Evolutionary conservation across 2,329 filamentous ascomycete genomes (phyloP), one percentile per base, ranked within the genome.

Genomic region (Trichoderma koningii): DNA sequence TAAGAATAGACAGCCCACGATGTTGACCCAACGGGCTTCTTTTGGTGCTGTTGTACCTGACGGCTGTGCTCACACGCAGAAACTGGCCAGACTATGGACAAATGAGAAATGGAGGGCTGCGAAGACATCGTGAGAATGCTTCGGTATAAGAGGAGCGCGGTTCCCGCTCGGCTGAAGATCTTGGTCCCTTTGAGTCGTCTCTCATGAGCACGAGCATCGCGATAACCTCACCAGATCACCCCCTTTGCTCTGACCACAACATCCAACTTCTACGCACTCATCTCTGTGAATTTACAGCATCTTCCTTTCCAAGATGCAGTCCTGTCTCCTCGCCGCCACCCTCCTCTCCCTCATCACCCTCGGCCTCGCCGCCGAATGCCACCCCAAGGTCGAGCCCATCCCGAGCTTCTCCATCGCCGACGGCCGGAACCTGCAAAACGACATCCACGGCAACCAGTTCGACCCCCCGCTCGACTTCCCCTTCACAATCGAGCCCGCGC

Each of bases 381-480:
- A 42, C 45, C 15, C 45, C n/a, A 41, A 51, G 6, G 30, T 26
- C 0, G 56, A 51, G 5, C 34, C 56, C 45, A 60, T 60, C 12
- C 56, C 56, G 12, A 51, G n/a, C 56, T 60, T 60, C n/a, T 60
- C 56, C 34, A 10, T 60, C 21, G 5, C 56, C 14, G 56, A 60
- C 10, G 56, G 30, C 5, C 38, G 56, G 28, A 51, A 42, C 17
- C 45, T 60, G 17, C 56, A 60, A 2, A 60, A 60, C 34, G 56
- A 60, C 17, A 42, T 60, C 47, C 45, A 50, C 56, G 56, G 56
- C 45, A 60, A 60, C 56, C 26, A 50, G 44, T 60, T 60, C 47
- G 5, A 5, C 0, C 45, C 56, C n/a, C 28, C 48, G 47, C 10
- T 60, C 21, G 21, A 50, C 0, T 60, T 60, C 21, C 56, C 56